Base-by-base conservation (phyloP, 1,284 basidiomycete species). In the Malassezia pachydermatis region DNA sequence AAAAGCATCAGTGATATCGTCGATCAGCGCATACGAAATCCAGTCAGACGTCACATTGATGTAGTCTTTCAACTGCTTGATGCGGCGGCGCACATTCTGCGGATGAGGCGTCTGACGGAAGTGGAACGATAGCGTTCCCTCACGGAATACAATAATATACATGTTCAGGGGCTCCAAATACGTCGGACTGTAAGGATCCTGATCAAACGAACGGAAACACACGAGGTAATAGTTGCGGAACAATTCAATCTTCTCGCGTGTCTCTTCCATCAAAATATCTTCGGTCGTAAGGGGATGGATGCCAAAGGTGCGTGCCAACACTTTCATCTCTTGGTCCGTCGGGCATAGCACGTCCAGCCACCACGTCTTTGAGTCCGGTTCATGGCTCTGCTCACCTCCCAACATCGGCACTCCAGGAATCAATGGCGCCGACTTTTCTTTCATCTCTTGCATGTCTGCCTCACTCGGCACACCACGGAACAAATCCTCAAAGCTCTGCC, bases 1-100 rank as follows among this genome's bases (percentile, higher is more conserved):
- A 73, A 99, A 99, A 4, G 90, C 92, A 73, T 99, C 94, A 47
- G 94, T 98, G 70, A 99, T 98, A 75, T 99, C 94, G 75, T 99
- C 94, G 69, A 99, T 98, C 52, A 99, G 81, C 14, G 94, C 94
- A 66, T 99, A 99, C 11, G 90, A 96, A 63, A 99, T 98, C 94
- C 94, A 99, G 75, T 99, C 94, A 3, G 89, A 94, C 0, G 94
- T 96, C 60, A 98, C 94, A 57, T 81, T 86, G 74, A 99, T 98
- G 75, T 96, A 98, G 76, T 98, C 94, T 72, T 94, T 95, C 57
- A 99, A 84, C 73, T 98, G 94, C 76, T 96, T 96, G 73, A 99
- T 99, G 27, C 94, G 86, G 32, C 92, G 79, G 10, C 94, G 85
- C 27, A 99, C 94, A 71, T 94, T 96, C 68, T 95, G 89, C 2